A percentile compares a stretch with the other conserved stretches of the same genome.
Conservation (phyloP, 2,329 filamentous ascomycete genomes). For the Monosporascus sp. region DNA sequence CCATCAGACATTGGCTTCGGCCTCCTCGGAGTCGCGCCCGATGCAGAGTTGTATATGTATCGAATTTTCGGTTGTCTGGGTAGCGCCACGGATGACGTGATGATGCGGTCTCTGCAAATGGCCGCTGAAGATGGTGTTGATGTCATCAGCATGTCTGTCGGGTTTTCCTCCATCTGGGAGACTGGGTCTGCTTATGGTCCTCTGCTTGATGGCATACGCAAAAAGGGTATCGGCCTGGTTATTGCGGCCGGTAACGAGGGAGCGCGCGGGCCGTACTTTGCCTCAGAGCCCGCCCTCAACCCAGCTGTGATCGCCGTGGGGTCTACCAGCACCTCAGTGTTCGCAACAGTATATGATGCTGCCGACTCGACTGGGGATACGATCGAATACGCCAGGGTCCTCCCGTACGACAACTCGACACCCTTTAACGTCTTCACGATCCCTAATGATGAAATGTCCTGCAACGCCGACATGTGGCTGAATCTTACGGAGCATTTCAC, state of each 20-base stretch:
- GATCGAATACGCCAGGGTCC: neutral
- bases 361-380: neutral
- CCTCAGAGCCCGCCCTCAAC: neutral
- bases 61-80: slow-evolving; percentile 2
- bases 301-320: neutral
- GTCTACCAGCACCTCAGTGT: neutral
- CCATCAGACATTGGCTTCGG: neutral
- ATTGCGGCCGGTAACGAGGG: neutral
- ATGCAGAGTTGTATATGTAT: slow-evolving; percentile 3
- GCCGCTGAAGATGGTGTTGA: slow-evolving; percentile 1
- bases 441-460: neutral
- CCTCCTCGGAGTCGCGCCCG: slow-evolving; percentile 3
- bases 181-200: neutral
- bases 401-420: neutral
- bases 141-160: slow-evolving; percentile 4
- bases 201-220: neutral
- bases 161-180: neutral
- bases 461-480: neutral
- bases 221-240: neutral
- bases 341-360: neutral
- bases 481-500: neutral
- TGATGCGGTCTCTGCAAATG: slow-evolving; percentile 1
- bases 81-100: neutral
- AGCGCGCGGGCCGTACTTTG: neutral
- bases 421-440: neutral